Conservation (phyloP, 2,329 filamentous ascomycete species). For the Colletotrichum agaves region DNA sequence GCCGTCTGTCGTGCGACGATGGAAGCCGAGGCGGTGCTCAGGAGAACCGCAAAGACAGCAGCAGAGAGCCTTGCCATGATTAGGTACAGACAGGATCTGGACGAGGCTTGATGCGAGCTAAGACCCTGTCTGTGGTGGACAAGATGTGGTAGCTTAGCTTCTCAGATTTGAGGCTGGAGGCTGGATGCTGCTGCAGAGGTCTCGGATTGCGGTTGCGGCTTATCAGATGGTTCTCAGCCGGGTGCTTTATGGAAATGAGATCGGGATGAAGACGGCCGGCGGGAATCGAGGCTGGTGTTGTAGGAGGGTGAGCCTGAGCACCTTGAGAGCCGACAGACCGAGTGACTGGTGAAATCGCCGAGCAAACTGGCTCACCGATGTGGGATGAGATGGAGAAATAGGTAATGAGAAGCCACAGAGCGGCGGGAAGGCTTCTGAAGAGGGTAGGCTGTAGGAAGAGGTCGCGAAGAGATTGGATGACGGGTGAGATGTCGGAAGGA, state of each 20-base stretch:
- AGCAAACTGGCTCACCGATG: not conserved
- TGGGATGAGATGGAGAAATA: not conserved
- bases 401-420: not conserved
- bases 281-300: not conserved
- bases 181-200: slow-evolving; percentile 6
- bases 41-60: slow-evolving; percentile 28
- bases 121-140: not conserved
- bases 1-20: slow-evolving; percentile 46
- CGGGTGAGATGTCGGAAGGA: not conserved
- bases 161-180: not conserved
- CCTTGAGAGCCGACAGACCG: slow-evolving; percentile 23
- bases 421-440: slow-evolving; percentile 4
- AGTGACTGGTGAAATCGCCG: not conserved
- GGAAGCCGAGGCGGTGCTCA: slow-evolving; percentile 28
- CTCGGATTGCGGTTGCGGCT: slow-evolving; percentile 1
- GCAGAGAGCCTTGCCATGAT: slow-evolving; percentile 26
- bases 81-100: not conserved
- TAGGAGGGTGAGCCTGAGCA: slow-evolving; percentile 4
- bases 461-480: not conserved
- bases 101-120: not conserved
- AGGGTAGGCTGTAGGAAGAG: slow-evolving; percentile 2
- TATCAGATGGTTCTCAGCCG: slow-evolving; percentile 4
- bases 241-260: slow-evolving; percentile 24
- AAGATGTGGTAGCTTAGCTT: not conserved
- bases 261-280: not conserved